Percentiles rank a stretch among this genome's conserved stretches.
Conservation (phyloP, 192 early-diverging fungal species). For the Dimargaris cristalligena region DNA sequence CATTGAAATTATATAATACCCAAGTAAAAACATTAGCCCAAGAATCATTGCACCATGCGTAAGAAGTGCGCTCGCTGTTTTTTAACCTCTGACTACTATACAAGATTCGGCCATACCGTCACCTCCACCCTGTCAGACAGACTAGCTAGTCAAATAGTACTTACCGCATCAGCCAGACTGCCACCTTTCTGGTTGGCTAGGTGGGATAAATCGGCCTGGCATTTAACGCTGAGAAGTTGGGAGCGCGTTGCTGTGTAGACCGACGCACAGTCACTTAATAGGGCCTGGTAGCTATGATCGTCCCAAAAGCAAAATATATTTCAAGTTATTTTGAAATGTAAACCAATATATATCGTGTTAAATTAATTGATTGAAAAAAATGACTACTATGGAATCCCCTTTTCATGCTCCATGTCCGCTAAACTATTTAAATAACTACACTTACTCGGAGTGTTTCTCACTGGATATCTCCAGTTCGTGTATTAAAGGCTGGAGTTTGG, state of each 20-base stretch:
- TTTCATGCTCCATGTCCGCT: too few relatives aligned
- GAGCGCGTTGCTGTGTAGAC: constrained; percentile 61
- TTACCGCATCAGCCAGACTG: constrained; percentile 14
- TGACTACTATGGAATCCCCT: too few relatives aligned
- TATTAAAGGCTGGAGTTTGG: constrained; percentile 41
- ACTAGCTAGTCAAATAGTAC: constrained; percentile 67
- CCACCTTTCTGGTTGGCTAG: constrained; percentile 11
- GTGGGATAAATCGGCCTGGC: constrained; percentile 41
- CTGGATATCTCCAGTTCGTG: constrained; percentile 61
- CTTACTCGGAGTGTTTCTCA: constrained; percentile 44
- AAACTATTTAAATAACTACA: too few relatives aligned
- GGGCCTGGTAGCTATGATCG: constrained; percentile 44
- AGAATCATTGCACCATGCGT: neutral
- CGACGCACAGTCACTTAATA: constrained; percentile 56
- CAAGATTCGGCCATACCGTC: constrained; percentile 56
- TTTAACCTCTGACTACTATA: constrained; percentile 25
- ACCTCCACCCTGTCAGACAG: constrained; percentile 70
- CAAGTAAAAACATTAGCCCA: neutral
- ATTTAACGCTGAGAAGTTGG: constrained; percentile 44
- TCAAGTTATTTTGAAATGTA: too few relatives aligned
- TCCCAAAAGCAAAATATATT: too few relatives aligned
- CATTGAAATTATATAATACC: neutral
- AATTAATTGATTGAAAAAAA: too few relatives aligned
- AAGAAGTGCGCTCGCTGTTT: neutral
- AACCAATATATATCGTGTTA: too few relatives aligned